phyloP scores from a whole-genome alignment of 169 alveolate genomes.

The Babesia ovata region DNA sequence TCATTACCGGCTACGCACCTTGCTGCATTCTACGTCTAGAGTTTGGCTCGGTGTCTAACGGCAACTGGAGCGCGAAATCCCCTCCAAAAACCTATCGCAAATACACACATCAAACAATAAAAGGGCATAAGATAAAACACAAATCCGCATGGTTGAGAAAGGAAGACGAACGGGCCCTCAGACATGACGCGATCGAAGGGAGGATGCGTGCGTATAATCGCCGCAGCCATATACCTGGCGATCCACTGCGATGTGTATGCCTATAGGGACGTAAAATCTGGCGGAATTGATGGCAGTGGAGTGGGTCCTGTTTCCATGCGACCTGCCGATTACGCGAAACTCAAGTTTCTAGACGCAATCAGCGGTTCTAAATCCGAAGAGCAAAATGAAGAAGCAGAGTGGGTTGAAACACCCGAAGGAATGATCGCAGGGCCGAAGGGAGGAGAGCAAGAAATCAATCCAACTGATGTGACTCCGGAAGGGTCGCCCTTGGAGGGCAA shows the following conservation, averaged over 20 bases:
- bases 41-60: background rate
- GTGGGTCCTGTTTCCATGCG: background rate
- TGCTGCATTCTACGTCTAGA: constrained; percentile 6
- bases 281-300: background rate
- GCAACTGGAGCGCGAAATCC: background rate
- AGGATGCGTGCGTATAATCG: constrained; percentile 23
- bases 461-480: background rate
- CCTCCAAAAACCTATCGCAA: background rate
- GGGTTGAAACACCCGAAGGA: constrained; percentile 1
- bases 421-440: background rate
- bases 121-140: background rate
- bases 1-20: constrained; percentile 11
- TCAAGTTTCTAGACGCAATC: constrained; percentile 27
- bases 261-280: background rate
- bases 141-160: constrained; percentile 2
- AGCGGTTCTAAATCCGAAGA: background rate
- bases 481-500: background rate
- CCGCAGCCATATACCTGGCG: constrained; percentile 12
- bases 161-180: constrained; percentile 4
- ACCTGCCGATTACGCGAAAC: constrained; percentile 14
- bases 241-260: constrained; percentile 28
- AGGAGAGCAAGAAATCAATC: background rate
- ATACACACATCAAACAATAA: background rate
- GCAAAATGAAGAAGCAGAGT: background rate
- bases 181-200: constrained; percentile 6